These are phyloP conservation scores for Chalaropsis ovoidea DNA, from an alignment of 2,329 filamentous ascomycete genomes.

Conservation along the genomic window DNA sequence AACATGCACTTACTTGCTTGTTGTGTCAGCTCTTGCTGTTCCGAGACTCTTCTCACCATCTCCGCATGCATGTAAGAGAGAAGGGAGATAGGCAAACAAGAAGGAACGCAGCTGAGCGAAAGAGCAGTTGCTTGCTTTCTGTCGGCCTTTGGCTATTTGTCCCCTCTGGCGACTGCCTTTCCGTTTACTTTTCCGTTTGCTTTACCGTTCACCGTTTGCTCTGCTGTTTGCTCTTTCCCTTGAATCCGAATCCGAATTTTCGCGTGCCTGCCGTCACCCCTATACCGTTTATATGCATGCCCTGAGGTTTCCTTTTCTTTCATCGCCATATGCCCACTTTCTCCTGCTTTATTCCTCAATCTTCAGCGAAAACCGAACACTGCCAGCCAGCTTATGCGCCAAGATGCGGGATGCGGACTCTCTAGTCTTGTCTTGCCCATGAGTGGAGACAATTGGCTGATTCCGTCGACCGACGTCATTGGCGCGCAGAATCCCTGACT, in stretches of 20 bases:
- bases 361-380: background rate
- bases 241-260: background rate
- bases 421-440: background rate
- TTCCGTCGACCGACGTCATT: conserved; percentile 13
- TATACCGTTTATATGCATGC: background rate
- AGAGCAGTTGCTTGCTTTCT: background rate
- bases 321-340: background rate
- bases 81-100: background rate
- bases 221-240: background rate
- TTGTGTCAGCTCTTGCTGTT: too few species aligned
- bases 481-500: conserved; percentile 1
- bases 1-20: too few species aligned
- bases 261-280: background rate
- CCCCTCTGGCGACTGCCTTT: background rate
- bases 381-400: background rate
- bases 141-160: background rate
- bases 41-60: too few species aligned
- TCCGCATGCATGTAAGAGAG: background rate
- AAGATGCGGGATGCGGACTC: conserved; percentile 2
- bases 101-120: background rate
- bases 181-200: background rate
- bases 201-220: background rate
- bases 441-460: conserved; percentile 1
- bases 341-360: background rate
- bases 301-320: background rate